Evolutionary conservation across 306 rosid genomes (phyloP), one percentile per base, ranked within the genome.

Genomic region (Parietaria judaica): DNA sequence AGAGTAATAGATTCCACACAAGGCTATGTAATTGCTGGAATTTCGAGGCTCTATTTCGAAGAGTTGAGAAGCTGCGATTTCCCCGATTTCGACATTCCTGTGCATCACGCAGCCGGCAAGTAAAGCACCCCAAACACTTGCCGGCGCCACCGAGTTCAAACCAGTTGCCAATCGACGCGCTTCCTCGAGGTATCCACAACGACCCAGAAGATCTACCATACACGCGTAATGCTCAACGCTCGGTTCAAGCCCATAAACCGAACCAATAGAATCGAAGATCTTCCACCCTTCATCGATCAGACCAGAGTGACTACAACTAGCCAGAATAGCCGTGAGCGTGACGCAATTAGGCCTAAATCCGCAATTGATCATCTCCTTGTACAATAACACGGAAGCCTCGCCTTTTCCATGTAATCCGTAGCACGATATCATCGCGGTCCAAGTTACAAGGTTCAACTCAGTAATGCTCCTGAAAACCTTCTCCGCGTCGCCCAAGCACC

Each of bases 81-180:
- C 87, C 80, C 94, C 96, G 62, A 88, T 71, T 65, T 78, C 81
- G 49, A 76, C 83, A 77, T 84, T 84, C 54, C 63, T 74, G 68
- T 88, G 86, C 87, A 76, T 69, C 48, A 79, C 44, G 68, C 87
- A 88, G 39, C 87, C 89, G 50, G 84, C 81, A 31, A 88, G 94
- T 67, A 88, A 73, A 49, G 96, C 89, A 17, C 94, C 96, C 94
- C 96, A 88, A 68, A 82, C 70, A 67, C 87, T 84, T 64, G 78
- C 77, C 11, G 84, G 66, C 38, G 58, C 76, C 36, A 57, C 53
- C 7, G 56, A 54, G 51, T 82, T 78, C 73, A 72, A 70, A 48
- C 56, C 73, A 68, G 61, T 55, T 50, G 79, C 52, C 65, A 87
- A 55, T 58, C 15, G 37, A 50, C 84, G 81, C 9, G 92, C 92